A percentile compares a stretch with the other conserved stretches of the same genome.
These are phyloP conservation scores for Coniochaeta pulveracea DNA, from an alignment of 2,329 filamentous ascomycete genomes.

Conservation along the genomic window DNA sequence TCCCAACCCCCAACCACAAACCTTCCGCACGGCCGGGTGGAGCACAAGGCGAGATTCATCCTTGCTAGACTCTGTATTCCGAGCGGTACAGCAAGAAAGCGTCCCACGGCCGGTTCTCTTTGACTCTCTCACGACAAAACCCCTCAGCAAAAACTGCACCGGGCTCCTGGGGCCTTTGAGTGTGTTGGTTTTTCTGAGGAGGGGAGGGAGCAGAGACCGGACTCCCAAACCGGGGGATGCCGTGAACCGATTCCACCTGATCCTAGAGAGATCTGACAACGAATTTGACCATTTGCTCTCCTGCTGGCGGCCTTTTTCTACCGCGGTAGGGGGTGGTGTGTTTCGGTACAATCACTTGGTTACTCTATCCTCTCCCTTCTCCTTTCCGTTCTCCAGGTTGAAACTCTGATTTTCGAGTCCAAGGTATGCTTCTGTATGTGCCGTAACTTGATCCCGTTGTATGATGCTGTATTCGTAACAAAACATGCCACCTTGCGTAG, in stretches of 20 bases:
- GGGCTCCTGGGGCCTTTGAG: conserved; percentile 3
- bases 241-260: background rate
- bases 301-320: conserved; percentile 21
- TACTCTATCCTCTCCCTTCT: too few species aligned
- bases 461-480: too few species aligned
- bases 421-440: too few species aligned
- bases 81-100: conserved; percentile 50
- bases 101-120: conserved; percentile 7
- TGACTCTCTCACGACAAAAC: conserved; percentile 6
- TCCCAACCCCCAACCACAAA: background rate
- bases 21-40: conserved; percentile 59
- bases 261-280: background rate
- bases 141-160: conserved; percentile 1
- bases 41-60: conserved; percentile 66
- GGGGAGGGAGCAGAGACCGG: background rate
- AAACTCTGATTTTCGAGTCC: too few species aligned
- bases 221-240: conserved; percentile 1
- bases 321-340: conserved; percentile 13
- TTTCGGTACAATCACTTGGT: conserved; percentile 15
- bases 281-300: conserved; percentile 31
- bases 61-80: conserved; percentile 68
- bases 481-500: too few species aligned
- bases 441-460: too few species aligned
- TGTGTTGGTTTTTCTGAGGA: conserved; percentile 3
- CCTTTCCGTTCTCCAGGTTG: too few species aligned